Base-by-base conservation (phyloP, 805 yeast species). In the Wickerhamiella sorbophila region DNA sequence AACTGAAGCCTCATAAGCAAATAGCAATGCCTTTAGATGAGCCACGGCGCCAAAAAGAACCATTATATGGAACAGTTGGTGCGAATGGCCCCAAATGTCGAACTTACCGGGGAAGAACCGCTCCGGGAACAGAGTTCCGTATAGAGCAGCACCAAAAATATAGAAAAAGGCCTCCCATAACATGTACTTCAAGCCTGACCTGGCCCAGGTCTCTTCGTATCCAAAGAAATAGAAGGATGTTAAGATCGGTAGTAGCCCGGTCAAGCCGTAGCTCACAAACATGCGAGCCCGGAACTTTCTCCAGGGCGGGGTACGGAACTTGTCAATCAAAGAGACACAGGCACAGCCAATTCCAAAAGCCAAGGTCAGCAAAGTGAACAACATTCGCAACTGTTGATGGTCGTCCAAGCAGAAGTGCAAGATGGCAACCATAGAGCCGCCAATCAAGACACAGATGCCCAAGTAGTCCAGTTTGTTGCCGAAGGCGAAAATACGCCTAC, bases 81-180 rank as follows among this genome's bases (percentile, higher is more conserved):
- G 95, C 5, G 93, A 79, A 49, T 81, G 80, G 1, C 94, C 94
- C 59, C 73, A 68, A 9, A 73, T 52, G 50, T 84, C 94, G 55
- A 70, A 81, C 17, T 44, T 57, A 0, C 86, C 86, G 0, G 84
- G 83, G 4, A 49, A 50, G 33, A 66, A 63, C 38, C 80, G 65
- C 55, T 86, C 96, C 0, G 96, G 96, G 27, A 81, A 58, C 45
- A 95, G 66, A 19, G 68, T 57, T 0, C 93, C 95, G 57, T 86
- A 86, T 41, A 87, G 58, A 2, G 68, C 65, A 0, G 95, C 95
- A 0, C 96, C 96, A 5, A 63, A 49, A 3, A 85, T 79, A 58
- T 86, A 87, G 35, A 80, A 72, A 2, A 72, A 54, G 0, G 85
- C 95, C 58, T 85, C 95, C 6, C 67, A 48, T 0, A 77, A 49